A percentile compares a stretch with the other conserved stretches of the same genome.
Conservation (phyloP, 495 filamentous ascomycete species). For the Thozetella sp. region DNA sequence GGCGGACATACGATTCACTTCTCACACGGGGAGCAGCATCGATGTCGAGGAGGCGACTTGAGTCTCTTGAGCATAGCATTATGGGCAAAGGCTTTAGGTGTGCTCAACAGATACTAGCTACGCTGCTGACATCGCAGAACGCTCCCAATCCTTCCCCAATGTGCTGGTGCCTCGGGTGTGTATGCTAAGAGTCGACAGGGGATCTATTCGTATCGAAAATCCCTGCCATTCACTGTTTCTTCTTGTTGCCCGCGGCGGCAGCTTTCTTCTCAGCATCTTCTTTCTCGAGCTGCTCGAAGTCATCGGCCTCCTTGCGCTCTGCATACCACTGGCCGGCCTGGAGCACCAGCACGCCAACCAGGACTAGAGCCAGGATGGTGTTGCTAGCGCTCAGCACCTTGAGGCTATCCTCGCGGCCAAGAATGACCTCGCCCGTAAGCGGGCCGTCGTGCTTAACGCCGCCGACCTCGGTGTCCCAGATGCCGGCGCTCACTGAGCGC, state of each 20-base stretch:
- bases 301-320: slow-evolving; percentile 86
- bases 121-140: too few relatives aligned
- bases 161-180: too few relatives aligned
- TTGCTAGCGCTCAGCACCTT: slow-evolving; percentile 94
- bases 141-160: too few relatives aligned
- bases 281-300: slow-evolving; percentile 64
- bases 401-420: slow-evolving; percentile 81
- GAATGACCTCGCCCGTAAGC: slow-evolving; percentile 40
- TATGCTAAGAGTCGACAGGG: too few relatives aligned
- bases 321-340: slow-evolving; percentile 99
- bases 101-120: too few relatives aligned
- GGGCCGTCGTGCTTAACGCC: slow-evolving; percentile 41
- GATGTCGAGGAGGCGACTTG: too few relatives aligned
- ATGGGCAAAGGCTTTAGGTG: too few relatives aligned
- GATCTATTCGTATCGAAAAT: not conserved
- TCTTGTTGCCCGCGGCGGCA: slow-evolving; percentile 1
- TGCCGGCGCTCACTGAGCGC: slow-evolving; percentile 67
- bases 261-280: slow-evolving; percentile 51
- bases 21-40: too few relatives aligned
- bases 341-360: slow-evolving; percentile 87
- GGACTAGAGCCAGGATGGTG: slow-evolving; percentile 88
- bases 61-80: too few relatives aligned
- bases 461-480: slow-evolving; percentile 51
- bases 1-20: too few relatives aligned
- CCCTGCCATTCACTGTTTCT: slow-evolving; percentile 3